Base-by-base conservation (phyloP, 1,284 basidiomycete species). In the Vanrija pseudolonga region DNA sequence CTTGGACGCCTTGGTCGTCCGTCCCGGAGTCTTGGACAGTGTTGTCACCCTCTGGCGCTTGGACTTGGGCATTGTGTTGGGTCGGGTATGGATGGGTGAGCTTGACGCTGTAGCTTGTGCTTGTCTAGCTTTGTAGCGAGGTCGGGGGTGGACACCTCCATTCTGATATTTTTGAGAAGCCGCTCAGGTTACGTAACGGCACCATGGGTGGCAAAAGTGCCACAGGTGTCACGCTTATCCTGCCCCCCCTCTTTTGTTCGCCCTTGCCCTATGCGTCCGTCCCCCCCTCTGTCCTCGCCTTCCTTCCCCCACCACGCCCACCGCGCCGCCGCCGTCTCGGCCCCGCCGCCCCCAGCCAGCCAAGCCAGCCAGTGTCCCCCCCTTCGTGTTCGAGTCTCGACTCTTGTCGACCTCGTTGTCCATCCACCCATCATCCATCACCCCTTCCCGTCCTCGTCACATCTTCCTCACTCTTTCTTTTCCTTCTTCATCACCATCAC, bases 41-140 rank as follows among this genome's bases (percentile, higher is more conserved):
- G 80, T 77, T 17, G 82, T 78, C 69, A 93, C 72, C 79, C 93
- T 90, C 61, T 87, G 80, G 66, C 90, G 84, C 80, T 85, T 93
- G 71, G 91, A 94, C 76, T 83, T 85, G 56, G 91, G 89, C 91
- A 95, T 95, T 19, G 28, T 53, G 36, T 32, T n/a, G 3, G 26
- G 23, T 38, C 42, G 22, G 15, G 50, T 17, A n/a, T 38, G 36
- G 32, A 15, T 32, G 19, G 24, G 41, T 51, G 32, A 12, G 26
- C 7, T 45, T 4, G 22, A 24, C 11, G 18, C 4, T 19, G 28
- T 14, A 11, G 19, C 28, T 19, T 12, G 28, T 36, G 20, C 26
- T 50, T 40, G 11, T 26, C 26, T 36, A 42, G 20, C 42, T 50
- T 8, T 23, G 40, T 14, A 12, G 20, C 40, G 19, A 42, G 18